Evolutionary conservation across 2,329 filamentous ascomycete genomes (phyloP), one percentile per base, ranked within the genome.

Genomic region (Venturia carpophila): DNA sequence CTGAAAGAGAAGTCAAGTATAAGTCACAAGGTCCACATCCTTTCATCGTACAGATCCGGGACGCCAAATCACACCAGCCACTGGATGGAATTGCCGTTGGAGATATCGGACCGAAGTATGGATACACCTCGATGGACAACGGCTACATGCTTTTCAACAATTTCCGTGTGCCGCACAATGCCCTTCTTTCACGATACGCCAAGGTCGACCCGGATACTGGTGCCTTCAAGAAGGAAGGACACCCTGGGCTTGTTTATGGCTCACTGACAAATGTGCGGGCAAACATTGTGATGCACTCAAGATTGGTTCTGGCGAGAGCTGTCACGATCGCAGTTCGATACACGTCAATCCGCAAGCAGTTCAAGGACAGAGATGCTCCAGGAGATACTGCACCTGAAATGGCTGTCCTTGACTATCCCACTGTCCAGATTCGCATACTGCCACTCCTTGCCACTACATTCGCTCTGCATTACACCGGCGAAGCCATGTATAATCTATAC

Each of bases 91-190:
- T 83, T 64, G 76, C 79, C 2, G 78, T 83, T 19, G 80, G 80
- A n/a, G 80, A 83, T 67, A 82, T 83, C 68, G 81, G 81, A 2
- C 79, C 80, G n/a, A 83, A 83, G 66, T 82, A 83, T 69, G 81
- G 80, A 6, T 83, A 83, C 67, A 76, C 79, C 27, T 76, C 75
- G 3, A 81, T 81, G 80, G 79, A 83, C 66, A 82, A 82, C 65
- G 80, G 78, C 0, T 83, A 83, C 70, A 80, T 82, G 78, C 75
- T 83, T 5, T 82, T 83, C 71, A 71, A 82, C 66, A 73, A 79
- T 52, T 75, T 76, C 68, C 73, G 76, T 39, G 72, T 82, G 5
- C 78, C 79, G 15, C 78, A 80, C 70, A 78, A 76, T 45, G 79
- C 79, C 17, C 77, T 83, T 74, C 72, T 83, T 10, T 78, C 77